Percentiles rank a stretch among this genome's conserved stretches.
Evolutionary conservation across 768 basidiomycete genomes (phyloP).

Genomic region (Gyrodon lividus): DNA sequence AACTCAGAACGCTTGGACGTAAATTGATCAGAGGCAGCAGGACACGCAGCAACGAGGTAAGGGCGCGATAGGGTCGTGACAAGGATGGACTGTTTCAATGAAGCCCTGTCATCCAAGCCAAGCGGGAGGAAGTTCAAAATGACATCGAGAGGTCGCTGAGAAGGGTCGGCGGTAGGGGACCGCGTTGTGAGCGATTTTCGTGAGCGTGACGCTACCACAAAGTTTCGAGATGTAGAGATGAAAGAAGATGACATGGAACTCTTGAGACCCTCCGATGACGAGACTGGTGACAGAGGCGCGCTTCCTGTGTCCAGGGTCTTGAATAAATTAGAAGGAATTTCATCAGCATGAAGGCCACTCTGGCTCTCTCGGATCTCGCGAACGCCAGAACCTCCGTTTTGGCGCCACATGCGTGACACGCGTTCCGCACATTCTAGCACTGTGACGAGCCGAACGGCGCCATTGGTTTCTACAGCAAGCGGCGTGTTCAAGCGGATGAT

Average conservation of each 20-base stretch:
- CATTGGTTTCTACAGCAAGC: slow-evolving; percentile 31
- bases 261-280: slow-evolving; percentile 1
- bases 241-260: neutral
- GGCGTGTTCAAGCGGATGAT: slow-evolving; percentile 34
- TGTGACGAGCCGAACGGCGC: slow-evolving; percentile 35
- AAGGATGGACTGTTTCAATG: slow-evolving; percentile 40
- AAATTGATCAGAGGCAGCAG: slow-evolving; percentile 3
- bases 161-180: slow-evolving; percentile 28
- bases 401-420: slow-evolving; percentile 37
- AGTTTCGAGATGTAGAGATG: neutral
- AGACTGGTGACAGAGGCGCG: neutral
- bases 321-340: slow-evolving; percentile 22
- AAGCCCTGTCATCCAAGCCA: slow-evolving; percentile 28
- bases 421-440: slow-evolving; percentile 42
- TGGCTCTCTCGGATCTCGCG: slow-evolving; percentile 19
- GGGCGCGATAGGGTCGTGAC: slow-evolving; percentile 39
- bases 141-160: slow-evolving; percentile 38
- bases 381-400: slow-evolving; percentile 27
- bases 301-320: slow-evolving; percentile 4
- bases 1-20: neutral
- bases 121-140: slow-evolving; percentile 38
- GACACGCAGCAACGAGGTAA: slow-evolving; percentile 29
- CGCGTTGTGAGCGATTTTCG: slow-evolving; percentile 5
- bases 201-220: slow-evolving; percentile 1
- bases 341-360: slow-evolving; percentile 22